These are phyloP conservation scores for Hymenoscyphus scutula DNA, from an alignment of 2,329 filamentous ascomycete genomes.

Conservation along the genomic window DNA sequence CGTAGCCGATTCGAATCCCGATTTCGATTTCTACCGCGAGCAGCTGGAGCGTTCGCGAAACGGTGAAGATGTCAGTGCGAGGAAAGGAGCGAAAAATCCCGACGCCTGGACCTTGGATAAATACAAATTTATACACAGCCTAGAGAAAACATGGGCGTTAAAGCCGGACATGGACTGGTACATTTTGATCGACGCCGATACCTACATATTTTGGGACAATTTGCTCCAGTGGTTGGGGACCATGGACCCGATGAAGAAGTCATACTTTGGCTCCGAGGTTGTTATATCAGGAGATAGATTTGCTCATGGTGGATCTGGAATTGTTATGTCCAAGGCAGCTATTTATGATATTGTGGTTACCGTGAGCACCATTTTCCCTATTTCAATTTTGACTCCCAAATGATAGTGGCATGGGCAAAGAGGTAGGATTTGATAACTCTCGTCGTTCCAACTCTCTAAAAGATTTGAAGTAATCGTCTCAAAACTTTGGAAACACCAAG, in stretches of 20 bases:
- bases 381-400: neutral
- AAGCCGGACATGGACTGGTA: slow-evolving; percentile 57
- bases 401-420: neutral
- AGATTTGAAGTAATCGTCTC: no score
- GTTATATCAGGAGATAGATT: slow-evolving; percentile 46
- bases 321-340: slow-evolving; percentile 49
- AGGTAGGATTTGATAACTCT: neutral
- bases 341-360: slow-evolving; percentile 46
- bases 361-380: neutral
- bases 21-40: slow-evolving; percentile 47
- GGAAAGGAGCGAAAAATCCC: slow-evolving; percentile 27
- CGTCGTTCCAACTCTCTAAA: no score
- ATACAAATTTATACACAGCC: slow-evolving; percentile 60
- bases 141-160: slow-evolving; percentile 52
- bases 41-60: slow-evolving; percentile 44
- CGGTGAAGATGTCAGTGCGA: slow-evolving; percentile 40
- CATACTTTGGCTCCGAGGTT: slow-evolving; percentile 53
- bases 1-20: slow-evolving; percentile 44
- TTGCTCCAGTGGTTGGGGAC: slow-evolving; percentile 36
- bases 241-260: slow-evolving; percentile 35
- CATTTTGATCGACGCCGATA: slow-evolving; percentile 57
- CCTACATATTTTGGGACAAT: slow-evolving; percentile 54
- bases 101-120: slow-evolving; percentile 56
- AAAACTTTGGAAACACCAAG: no score
- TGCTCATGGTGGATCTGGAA: slow-evolving; percentile 56